Evolutionary conservation across 306 rosid species (phyloP).

Genomic region (Glycine tomentella): DNA sequence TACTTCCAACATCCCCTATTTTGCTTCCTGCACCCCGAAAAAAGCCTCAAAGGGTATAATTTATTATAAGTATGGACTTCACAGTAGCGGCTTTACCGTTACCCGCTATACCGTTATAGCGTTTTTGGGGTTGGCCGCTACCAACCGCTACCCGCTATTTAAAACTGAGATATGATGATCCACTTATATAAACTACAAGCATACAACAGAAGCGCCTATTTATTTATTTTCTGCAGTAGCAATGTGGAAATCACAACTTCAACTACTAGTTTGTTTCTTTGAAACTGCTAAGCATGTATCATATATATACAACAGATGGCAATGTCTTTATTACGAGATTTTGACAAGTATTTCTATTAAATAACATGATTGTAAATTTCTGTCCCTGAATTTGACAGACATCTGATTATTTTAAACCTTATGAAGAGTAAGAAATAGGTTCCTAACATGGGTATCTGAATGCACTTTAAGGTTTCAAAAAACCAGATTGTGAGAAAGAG

Average conservation of each 20-base stretch:
- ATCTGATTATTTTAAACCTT: not conserved
- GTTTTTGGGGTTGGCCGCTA: too few relatives aligned
- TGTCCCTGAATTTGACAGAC: constrained; percentile 17
- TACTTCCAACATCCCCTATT: too few relatives aligned
- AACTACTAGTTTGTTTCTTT: constrained; percentile 20
- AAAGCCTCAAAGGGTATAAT: too few relatives aligned
- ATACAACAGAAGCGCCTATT: not conserved
- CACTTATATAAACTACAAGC: not conserved
- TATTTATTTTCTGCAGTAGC: constrained; percentile 3
- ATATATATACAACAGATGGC: not conserved
- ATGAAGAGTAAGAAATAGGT: constrained; percentile 33
- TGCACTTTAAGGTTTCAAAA: constrained; percentile 80
- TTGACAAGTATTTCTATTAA: not conserved
- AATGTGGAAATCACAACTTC: constrained; percentile 18
- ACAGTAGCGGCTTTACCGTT: too few relatives aligned
- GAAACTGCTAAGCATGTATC: constrained; percentile 7
- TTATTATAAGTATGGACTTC: too few relatives aligned
- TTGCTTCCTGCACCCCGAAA: too few relatives aligned
- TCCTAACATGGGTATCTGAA: constrained; percentile 56
- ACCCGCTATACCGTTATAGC: too few relatives aligned
- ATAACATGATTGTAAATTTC: constrained; percentile 27
- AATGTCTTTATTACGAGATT: not conserved
- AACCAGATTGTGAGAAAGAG: constrained; percentile 97
- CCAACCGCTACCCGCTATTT: too few relatives aligned
- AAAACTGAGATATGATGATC: constrained; percentile 20